These are phyloP conservation scores for Acorus calamus DNA, from an alignment of 106 monocot species.

Conservation along the genomic window DNA sequence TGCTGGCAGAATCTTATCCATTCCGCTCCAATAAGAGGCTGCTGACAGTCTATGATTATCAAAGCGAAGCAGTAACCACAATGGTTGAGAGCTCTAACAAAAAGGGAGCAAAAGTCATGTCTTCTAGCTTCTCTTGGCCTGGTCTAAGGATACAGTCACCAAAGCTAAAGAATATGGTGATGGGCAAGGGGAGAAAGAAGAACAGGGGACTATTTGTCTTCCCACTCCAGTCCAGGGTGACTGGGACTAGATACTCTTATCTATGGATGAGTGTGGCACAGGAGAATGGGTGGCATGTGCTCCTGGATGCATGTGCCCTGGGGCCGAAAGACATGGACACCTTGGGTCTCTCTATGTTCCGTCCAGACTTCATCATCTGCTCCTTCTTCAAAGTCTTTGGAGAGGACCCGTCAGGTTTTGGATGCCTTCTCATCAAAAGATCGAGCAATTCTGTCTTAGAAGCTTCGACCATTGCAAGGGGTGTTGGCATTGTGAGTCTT, in stretches of 20 bases:
- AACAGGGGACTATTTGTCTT: slow-evolving; percentile 57
- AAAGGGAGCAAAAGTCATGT: slow-evolving; percentile 31
- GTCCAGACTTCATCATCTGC: slow-evolving; percentile 77
- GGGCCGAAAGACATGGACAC: slow-evolving; percentile 74
- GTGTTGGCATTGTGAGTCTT: slow-evolving; percentile 55
- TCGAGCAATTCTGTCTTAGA: slow-evolving; percentile 21
- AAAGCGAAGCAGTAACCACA: slow-evolving; percentile 43
- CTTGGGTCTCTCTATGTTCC: slow-evolving; percentile 52
- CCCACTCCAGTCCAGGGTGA: slow-evolving; percentile 60
- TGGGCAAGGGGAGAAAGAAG: slow-evolving; percentile 26
- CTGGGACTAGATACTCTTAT: slow-evolving; percentile 64
- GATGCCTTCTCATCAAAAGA: slow-evolving; percentile 47
- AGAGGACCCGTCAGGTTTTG: slow-evolving; percentile 68
- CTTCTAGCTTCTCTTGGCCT: slow-evolving; percentile 59
- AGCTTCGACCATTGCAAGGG: slow-evolving; percentile 21
- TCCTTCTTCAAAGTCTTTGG: slow-evolving; percentile 79
- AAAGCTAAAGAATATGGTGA: slow-evolving; percentile 36
- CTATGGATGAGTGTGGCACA: slow-evolving; percentile 70
- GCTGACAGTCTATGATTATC: slow-evolving; percentile 63
- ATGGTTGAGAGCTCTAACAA: slow-evolving; percentile 33
- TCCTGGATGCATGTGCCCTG: slow-evolving; percentile 49
- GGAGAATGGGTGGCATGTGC: slow-evolving; percentile 69
- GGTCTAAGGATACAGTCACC: slow-evolving; percentile 39
- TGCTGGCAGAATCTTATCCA: slow-evolving; percentile 55
- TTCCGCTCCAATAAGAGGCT: slow-evolving; percentile 40